Conservation (phyloP, 805 yeast species). For the Starmerella lactis-condensi region DNA sequence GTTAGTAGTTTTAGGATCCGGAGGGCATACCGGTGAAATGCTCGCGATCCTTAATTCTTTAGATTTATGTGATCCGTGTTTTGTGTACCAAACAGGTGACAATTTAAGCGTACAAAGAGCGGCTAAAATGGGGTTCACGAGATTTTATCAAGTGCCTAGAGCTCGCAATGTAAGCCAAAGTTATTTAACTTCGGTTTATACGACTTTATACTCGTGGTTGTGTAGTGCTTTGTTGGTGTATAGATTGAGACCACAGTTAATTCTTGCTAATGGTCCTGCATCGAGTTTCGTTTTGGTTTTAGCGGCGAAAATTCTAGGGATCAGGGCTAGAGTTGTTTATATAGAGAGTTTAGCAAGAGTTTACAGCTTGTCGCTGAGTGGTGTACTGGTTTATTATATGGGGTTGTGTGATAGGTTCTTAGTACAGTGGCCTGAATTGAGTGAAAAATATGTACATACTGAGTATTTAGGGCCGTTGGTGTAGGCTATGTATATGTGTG, state of each 20-base stretch:
- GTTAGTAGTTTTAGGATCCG: constrained; percentile 72
- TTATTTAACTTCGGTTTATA: constrained; percentile 28
- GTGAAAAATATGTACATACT: constrained; percentile 33
- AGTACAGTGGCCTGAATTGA: constrained; percentile 73
- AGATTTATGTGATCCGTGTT: constrained; percentile 16
- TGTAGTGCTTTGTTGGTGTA: constrained; percentile 20
- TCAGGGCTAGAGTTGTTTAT: constrained; percentile 43
- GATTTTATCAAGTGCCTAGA: constrained; percentile 28
- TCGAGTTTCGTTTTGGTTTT: constrained; percentile 39
- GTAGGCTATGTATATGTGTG: constrained; percentile 20
- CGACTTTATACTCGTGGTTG: constrained; percentile 27
- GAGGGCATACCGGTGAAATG: constrained; percentile 97
- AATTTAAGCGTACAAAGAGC: constrained; percentile 28
- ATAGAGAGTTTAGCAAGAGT: constrained; percentile 81
- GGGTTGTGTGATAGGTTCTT: constrained; percentile 57
- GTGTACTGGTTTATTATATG: constrained; percentile 49
- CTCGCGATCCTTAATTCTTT: constrained; percentile 38
- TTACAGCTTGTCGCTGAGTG: constrained; percentile 53
- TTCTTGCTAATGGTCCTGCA: constrained; percentile 65
- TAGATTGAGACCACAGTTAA: constrained; percentile 25
- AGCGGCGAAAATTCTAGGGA: constrained; percentile 25
- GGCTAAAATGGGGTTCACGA: constrained; percentile 10
- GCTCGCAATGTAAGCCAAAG: constrained; percentile 48
- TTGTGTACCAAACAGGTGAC: constrained; percentile 35
- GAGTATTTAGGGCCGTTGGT: constrained; percentile 68